phyloP scores from a whole-genome alignment of 192 early-diverging fungal species.

The Coemansia sp. region DNA sequence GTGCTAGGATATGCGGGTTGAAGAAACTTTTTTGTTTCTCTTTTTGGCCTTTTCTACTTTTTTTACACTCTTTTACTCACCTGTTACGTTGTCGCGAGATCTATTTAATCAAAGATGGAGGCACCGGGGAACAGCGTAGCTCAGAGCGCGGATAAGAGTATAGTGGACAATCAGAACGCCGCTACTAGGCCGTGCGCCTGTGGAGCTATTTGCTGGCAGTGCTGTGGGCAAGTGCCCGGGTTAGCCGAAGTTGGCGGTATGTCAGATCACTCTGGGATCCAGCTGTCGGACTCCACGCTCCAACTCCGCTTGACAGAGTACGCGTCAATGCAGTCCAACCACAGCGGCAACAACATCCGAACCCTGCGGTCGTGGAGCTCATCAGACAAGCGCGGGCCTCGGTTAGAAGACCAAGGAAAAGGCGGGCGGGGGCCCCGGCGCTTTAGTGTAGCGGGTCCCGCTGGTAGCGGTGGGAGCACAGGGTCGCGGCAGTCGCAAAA shows the following conservation, averaged over 20 bases:
- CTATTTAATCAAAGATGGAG: neutral
- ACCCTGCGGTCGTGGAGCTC: slow-evolving; percentile 52
- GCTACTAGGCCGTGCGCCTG: slow-evolving; percentile 8
- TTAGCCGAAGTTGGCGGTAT: neutral
- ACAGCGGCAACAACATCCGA: slow-evolving; percentile 12
- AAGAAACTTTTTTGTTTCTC: neutral
- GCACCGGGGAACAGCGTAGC: neutral
- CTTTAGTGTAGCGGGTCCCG: slow-evolving; percentile 40
- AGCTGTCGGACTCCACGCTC: neutral
- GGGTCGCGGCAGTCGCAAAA: slow-evolving; percentile 34
- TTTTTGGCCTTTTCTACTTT: neutral
- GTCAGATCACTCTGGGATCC: neutral
- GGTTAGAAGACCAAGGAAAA: slow-evolving; percentile 19
- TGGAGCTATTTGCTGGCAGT: slow-evolving; percentile 23
- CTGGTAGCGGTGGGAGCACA: slow-evolving; percentile 20
- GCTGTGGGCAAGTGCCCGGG: slow-evolving; percentile 3
- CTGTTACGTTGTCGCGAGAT: neutral
- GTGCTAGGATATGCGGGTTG: neutral
- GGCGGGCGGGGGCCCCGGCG: slow-evolving; percentile 16
- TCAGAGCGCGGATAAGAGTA: neutral
- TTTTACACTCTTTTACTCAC: neutral
- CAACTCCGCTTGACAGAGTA: slow-evolving; percentile 2
- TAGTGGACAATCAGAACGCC: neutral
- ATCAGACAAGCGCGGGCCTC: slow-evolving; percentile 31
- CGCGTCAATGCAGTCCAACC: neutral